Evolutionary conservation across 2,329 filamentous ascomycete genomes (phyloP), one percentile per base, ranked within the genome.

Genomic region (Macrophomina tecta): DNA sequence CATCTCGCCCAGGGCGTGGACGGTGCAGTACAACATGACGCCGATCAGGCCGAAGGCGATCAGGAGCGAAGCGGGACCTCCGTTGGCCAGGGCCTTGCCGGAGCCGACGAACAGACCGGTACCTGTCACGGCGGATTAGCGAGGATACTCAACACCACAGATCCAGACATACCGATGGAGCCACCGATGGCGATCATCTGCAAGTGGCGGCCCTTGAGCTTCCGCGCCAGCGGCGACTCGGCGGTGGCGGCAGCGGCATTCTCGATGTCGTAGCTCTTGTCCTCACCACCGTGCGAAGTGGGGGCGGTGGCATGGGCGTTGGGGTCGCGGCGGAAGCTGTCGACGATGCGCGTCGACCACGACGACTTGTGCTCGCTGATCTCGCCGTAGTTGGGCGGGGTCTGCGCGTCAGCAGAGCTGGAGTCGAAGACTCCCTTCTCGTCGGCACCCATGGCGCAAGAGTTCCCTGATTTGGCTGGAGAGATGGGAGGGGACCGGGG

Each of bases 131-230:
- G n/a, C 34, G 32, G 32, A 36, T 62, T 53, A 53, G 49, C 8
- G 49, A 49, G 38, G 34, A 14, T 18, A 23, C 2, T 18, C 36
- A 16, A 23, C 23, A 23, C 23, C 23, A 23, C 23, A 28, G 28
- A 32, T 32, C 23, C 49, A 32, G 16, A 62, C 45, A 38, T 62
- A 75, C 81, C 81, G 73, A 97, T 97, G 14, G 91, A 94, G 49
- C 94, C 94, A 72, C 93, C 93, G 72, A 97, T 97, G 16, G 94
- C 94, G 83, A 97, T 97, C 94, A 97, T 97, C 82, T 97, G 94
- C 76, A 97, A 77, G 82, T 98, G 94, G 58, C 93, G 86, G 18
- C 58, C 58, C 58, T 62, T 62, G 58, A 62, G 63, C 55, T 71
- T 90, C 73, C 93, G 85, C 61, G 91, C 88, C 61, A 98, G 84